These are phyloP conservation scores for Fusarium sterilihyphosum DNA, from an alignment of 2,329 filamentous ascomycete species.

Conservation along the genomic window DNA sequence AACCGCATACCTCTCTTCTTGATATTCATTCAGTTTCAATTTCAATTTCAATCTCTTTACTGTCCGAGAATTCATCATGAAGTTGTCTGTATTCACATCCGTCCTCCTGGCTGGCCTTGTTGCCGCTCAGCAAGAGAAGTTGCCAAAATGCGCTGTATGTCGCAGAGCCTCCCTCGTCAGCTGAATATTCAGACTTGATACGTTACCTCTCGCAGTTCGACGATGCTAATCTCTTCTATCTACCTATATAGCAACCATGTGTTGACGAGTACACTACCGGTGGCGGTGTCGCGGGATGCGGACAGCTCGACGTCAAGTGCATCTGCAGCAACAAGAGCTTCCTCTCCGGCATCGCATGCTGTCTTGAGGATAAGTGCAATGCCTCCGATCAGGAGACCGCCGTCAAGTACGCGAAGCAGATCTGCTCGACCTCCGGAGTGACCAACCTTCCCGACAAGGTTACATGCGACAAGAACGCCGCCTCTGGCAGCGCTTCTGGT, in stretches of 20 bases:
- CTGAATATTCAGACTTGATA: neutral
- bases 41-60: neutral
- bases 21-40: neutral
- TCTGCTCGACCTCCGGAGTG: slow-evolving; percentile 52
- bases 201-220: neutral
- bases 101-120: slow-evolving; percentile 47
- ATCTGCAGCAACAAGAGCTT: slow-evolving; percentile 55
- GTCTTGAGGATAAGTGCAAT: slow-evolving; percentile 50
- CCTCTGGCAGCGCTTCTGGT: slow-evolving; percentile 7
- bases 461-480: slow-evolving; percentile 45
- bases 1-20: neutral
- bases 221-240: slow-evolving; percentile 6
- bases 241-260: slow-evolving; percentile 44
- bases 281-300: slow-evolving; percentile 51
- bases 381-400: slow-evolving; percentile 46
- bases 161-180: neutral
- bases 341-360: slow-evolving; percentile 55
- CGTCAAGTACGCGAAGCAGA: slow-evolving; percentile 50
- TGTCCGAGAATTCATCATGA: slow-evolving; percentile 46
- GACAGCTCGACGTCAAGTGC: slow-evolving; percentile 51
- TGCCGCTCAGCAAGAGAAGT: slow-evolving; percentile 46
- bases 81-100: slow-evolving; percentile 46
- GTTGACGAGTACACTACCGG: slow-evolving; percentile 48
- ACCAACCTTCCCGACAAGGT: slow-evolving; percentile 49
- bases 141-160: slow-evolving; percentile 55